Evolutionary conservation across 192 early-diverging fungal genomes (phyloP).

Genomic region (Chytriomyces confervae): DNA sequence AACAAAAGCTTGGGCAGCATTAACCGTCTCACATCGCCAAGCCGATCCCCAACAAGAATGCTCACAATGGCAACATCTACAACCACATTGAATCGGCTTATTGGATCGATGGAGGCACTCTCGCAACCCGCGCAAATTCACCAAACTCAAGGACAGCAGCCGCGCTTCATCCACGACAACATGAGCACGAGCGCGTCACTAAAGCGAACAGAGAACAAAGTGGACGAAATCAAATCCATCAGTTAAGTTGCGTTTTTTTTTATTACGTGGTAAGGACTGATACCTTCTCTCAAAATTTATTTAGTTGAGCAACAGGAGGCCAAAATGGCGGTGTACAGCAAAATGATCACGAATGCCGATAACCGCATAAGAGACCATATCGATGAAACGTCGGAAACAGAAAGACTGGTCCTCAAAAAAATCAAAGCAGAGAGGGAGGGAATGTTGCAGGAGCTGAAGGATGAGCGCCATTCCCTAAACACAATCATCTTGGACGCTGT

Average conservation of each 20-base stretch:
- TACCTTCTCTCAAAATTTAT: not conserved
- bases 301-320: slow-evolving; percentile 21
- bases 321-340: not conserved
- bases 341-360: slow-evolving; percentile 9
- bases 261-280: not conserved
- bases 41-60: not conserved
- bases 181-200: not conserved
- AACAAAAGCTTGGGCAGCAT: not conserved
- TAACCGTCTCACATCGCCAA: not conserved
- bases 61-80: slow-evolving; percentile 11
- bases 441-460: slow-evolving; percentile 3
- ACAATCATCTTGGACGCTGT: slow-evolving; percentile 10
- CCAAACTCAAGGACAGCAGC: not conserved
- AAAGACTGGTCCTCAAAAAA: not conserved
- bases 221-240: slow-evolving; percentile 25
- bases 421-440: not conserved
- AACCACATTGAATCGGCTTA: not conserved
- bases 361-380: slow-evolving; percentile 1
- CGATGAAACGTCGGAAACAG: not conserved
- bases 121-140: not conserved
- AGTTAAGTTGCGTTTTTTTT: slow-evolving; percentile 12
- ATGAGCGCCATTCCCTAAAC: slow-evolving; percentile 3
- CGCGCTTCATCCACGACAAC: not conserved
- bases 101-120: not conserved
- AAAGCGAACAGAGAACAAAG: slow-evolving; percentile 6